Evolutionary conservation across 2,329 filamentous ascomycete genomes (phyloP).

Genomic region (Sclerotinia glacialis): DNA sequence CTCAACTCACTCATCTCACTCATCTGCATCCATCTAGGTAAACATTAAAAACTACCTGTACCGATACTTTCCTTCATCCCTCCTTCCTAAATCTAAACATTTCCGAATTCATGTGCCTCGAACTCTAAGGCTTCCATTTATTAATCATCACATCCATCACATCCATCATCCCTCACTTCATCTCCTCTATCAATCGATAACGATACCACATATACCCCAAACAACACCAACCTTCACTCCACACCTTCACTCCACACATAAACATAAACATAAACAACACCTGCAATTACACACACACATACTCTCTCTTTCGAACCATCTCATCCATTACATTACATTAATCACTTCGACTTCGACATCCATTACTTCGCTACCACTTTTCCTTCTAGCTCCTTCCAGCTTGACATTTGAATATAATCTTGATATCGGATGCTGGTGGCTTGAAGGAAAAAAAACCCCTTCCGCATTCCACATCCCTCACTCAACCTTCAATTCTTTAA

Average conservation of each 20-base stretch:
- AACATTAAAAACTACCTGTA: not conserved
- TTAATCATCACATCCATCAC: not conserved
- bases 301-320: not conserved
- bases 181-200: slow-evolving; percentile 7
- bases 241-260: not conserved
- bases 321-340: not conserved
- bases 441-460: not conserved
- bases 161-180: slow-evolving; percentile 1
- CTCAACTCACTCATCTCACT: not conserved
- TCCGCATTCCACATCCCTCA: slow-evolving; percentile 8
- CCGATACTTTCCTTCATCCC: not conserved
- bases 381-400: not conserved
- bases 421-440: slow-evolving; percentile 11
- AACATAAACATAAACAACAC: not conserved
- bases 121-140: too few relatives aligned
- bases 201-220: slow-evolving; percentile 4
- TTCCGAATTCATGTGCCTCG: not conserved
- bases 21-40: not conserved
- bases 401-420: slow-evolving; percentile 5
- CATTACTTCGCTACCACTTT: not conserved
- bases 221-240: not conserved
- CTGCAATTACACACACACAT: not conserved
- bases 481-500: slow-evolving; percentile 4
- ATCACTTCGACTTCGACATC: not conserved
- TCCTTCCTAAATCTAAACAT: not conserved